These are phyloP conservation scores for Eutrema heterophyllum DNA, from an alignment of 345 rosid species.

Conservation along the genomic window DNA sequence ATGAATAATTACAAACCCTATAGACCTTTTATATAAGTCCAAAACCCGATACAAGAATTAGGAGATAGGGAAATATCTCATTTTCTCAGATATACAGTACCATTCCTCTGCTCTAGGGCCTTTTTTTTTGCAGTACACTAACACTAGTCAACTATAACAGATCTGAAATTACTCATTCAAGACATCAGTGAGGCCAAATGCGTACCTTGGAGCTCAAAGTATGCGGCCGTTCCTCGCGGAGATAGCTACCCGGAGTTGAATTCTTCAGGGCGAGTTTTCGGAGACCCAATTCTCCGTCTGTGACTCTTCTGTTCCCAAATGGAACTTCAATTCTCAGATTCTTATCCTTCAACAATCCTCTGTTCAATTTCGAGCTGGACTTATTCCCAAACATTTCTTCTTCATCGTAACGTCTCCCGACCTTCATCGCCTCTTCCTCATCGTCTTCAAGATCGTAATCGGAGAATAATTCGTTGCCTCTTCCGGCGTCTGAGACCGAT, in stretches of 20 bases:
- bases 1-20: too few relatives aligned
- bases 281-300: slow-evolving; percentile 43
- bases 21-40: too few relatives aligned
- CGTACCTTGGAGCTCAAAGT: slow-evolving; percentile 41
- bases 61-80: too few relatives aligned
- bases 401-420: slow-evolving; percentile 27
- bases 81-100: too few relatives aligned
- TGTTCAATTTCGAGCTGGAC: slow-evolving; percentile 39
- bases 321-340: slow-evolving; percentile 72
- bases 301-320: slow-evolving; percentile 44
- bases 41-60: too few relatives aligned
- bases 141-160: too few relatives aligned
- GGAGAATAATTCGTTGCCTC: slow-evolving; percentile 31
- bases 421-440: slow-evolving; percentile 17
- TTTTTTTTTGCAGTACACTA: too few relatives aligned
- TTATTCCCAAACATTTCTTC: slow-evolving; percentile 34
- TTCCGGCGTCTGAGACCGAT: slow-evolving; percentile 47
- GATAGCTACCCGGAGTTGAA: slow-evolving; percentile 36
- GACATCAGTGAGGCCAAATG: background rate
- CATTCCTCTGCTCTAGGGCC: too few relatives aligned
- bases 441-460: slow-evolving; percentile 35
- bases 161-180: background rate
- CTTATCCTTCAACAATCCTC: slow-evolving; percentile 50
- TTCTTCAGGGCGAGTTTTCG: slow-evolving; percentile 20
- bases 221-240: slow-evolving; percentile 44